Evolutionary conservation across 2,329 filamentous ascomycete species (phyloP).

Genomic region (Sarocladiaceae sp.): DNA sequence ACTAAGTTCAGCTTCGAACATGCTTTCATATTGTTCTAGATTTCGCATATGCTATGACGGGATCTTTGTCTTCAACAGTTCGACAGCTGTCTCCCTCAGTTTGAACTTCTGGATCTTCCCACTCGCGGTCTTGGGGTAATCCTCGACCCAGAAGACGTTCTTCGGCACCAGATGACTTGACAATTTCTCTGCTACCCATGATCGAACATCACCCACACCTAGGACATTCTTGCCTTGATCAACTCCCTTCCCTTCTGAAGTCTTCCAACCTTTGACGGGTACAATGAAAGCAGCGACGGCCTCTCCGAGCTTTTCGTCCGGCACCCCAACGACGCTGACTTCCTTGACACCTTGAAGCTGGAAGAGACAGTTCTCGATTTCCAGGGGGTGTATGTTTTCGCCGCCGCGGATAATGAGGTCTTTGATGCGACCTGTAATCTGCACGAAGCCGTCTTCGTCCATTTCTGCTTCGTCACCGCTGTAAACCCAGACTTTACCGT

Average conservation of each 20-base stretch:
- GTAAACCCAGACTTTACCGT: constrained; percentile 74
- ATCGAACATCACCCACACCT: constrained; percentile 41
- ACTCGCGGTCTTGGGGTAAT: constrained; percentile 92
- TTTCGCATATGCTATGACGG: background rate
- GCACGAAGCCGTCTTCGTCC: constrained; percentile 76
- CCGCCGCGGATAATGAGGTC: constrained; percentile 93
- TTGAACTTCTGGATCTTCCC: constrained; percentile 97
- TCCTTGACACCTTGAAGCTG: constrained; percentile 67
- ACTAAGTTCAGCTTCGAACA: no score
- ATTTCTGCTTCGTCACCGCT: constrained; percentile 90
- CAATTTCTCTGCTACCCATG: constrained; percentile 68
- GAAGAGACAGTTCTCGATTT: constrained; percentile 85
- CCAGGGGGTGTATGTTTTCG: constrained; percentile 93
- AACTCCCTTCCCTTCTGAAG: constrained; percentile 16
- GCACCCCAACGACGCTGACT: constrained; percentile 77
- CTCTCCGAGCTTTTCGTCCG: constrained; percentile 81
- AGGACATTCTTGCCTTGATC: constrained; percentile 21
- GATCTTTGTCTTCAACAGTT: constrained; percentile 20
- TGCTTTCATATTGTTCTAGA: no score
- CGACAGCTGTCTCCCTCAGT: constrained; percentile 61
- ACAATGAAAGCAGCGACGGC: constrained; percentile 81
- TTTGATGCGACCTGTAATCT: constrained; percentile 89
- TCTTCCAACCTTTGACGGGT: constrained; percentile 26
- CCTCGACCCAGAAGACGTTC: constrained; percentile 79
- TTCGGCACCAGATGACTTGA: constrained; percentile 78